Percentiles rank a stretch among this genome's conserved stretches.
Evolutionary conservation across 2,329 filamentous ascomycete genomes (phyloP).

Genomic region (Colletotrichum gigasporum): DNA sequence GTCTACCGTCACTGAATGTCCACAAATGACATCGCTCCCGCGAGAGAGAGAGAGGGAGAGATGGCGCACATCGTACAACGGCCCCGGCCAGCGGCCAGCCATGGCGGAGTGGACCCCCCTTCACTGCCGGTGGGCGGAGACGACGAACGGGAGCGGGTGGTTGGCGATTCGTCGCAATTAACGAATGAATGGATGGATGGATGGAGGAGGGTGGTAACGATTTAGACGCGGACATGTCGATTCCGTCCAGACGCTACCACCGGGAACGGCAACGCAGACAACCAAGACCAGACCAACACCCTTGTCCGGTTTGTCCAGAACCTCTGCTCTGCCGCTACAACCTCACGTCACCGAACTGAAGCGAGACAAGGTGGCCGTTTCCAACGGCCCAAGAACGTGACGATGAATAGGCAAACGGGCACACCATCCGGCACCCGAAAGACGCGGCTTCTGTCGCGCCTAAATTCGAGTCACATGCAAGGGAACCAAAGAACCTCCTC

Average conservation of each 20-base stretch:
- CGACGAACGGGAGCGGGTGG: not conserved
- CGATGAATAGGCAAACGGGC: not conserved
- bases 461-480: slow-evolving; percentile 13
- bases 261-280: too few species aligned
- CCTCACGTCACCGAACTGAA: slow-evolving; percentile 20
- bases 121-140: not conserved
- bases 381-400: not conserved
- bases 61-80: not conserved
- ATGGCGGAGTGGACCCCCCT: not conserved
- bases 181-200: too few species aligned
- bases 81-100: not conserved
- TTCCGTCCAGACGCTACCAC: slow-evolving; percentile 19
- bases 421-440: slow-evolving; percentile 7
- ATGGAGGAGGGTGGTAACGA: not conserved
- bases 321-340: slow-evolving; percentile 8
- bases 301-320: not conserved
- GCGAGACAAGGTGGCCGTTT: slow-evolving; percentile 4
- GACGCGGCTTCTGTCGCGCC: slow-evolving; percentile 10
- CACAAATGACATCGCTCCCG: slow-evolving; percentile 27
- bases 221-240: slow-evolving; percentile 27
- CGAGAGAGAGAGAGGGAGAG: too few species aligned
- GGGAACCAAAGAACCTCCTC: not conserved
- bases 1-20: not conserved
- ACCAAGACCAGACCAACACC: too few species aligned
- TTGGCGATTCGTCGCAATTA: not conserved